Evolutionary conservation across 306 rosid species (phyloP).

Genomic region (Delonix regia): DNA sequence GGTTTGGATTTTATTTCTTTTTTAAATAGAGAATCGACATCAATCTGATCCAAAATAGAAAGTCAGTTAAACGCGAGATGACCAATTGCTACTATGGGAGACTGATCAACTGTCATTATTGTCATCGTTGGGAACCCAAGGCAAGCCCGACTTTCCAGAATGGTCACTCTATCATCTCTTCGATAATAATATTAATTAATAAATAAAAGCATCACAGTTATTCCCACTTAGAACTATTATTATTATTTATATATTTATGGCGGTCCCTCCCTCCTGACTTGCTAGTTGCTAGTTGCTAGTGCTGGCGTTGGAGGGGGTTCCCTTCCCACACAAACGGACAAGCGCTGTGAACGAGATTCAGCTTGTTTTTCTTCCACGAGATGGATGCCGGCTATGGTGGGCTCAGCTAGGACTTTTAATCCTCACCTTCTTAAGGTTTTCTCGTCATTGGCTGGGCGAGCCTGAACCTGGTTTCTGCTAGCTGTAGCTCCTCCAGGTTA

Average conservation of each 20-base stretch:
- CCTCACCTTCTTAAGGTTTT: slow-evolving; percentile 23
- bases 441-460: slow-evolving; percentile 36
- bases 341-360: slow-evolving; percentile 46
- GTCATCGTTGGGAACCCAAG: slow-evolving; percentile 36
- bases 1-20: background rate
- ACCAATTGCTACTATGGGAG: slow-evolving; percentile 17
- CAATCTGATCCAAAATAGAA: slow-evolving; percentile 15
- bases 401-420: slow-evolving; percentile 43
- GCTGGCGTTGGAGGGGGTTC: slow-evolving; percentile 37
- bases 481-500: slow-evolving; percentile 47
- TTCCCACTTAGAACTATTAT: background rate
- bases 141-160: slow-evolving; percentile 34
- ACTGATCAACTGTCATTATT: slow-evolving; percentile 18
- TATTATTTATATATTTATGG: slow-evolving; percentile 32
- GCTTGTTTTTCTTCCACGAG: slow-evolving; percentile 27
- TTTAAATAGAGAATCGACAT: slow-evolving; percentile 28
- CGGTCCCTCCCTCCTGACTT: slow-evolving; percentile 50
- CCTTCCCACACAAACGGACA: slow-evolving; percentile 29
- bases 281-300: slow-evolving; percentile 12
- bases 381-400: slow-evolving; percentile 39
- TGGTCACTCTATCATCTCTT: background rate
- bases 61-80: slow-evolving; percentile 8
- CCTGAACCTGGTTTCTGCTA: slow-evolving; percentile 22
- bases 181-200: background rate
- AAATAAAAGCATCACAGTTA: background rate